Percentiles rank a stretch among this genome's conserved stretches.
phyloP scores from a whole-genome alignment of 257 asterid species.

The Nicotiana obtusifolia region DNA sequence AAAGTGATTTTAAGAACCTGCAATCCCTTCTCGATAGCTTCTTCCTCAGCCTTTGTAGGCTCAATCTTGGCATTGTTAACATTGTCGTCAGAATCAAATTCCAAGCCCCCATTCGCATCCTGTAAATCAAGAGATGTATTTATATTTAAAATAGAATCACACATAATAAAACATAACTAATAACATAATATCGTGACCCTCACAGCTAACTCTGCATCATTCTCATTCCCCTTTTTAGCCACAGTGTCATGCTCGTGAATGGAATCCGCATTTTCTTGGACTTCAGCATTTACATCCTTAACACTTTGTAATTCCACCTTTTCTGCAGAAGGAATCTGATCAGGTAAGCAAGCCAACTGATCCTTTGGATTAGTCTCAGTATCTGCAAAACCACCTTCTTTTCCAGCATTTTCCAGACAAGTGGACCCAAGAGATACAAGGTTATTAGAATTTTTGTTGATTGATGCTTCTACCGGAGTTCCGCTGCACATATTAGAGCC shows the following conservation, averaged over 20 bases:
- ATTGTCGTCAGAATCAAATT: slow-evolving; percentile 70
- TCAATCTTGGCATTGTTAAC: slow-evolving; percentile 63
- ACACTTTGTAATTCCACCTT: slow-evolving; percentile 51
- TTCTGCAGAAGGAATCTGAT: slow-evolving; percentile 57
- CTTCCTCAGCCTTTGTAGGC: slow-evolving; percentile 88
- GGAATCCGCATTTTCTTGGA: slow-evolving; percentile 31
- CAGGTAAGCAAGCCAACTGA: slow-evolving; percentile 56
- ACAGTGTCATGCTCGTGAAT: slow-evolving; percentile 23
- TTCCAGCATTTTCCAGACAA: slow-evolving; percentile 17
- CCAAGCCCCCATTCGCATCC: slow-evolving; percentile 64
- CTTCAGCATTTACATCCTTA: slow-evolving; percentile 56
- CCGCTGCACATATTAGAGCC: slow-evolving; percentile 25
- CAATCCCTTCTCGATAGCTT: slow-evolving; percentile 85
- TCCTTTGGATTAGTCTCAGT: slow-evolving; percentile 30
- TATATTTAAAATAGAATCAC: neutral
- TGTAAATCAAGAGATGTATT: slow-evolving; percentile 18
- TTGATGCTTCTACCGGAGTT: slow-evolving; percentile 13
- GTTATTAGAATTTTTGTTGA: slow-evolving; percentile 19
- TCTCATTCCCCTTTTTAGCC: slow-evolving; percentile 37
- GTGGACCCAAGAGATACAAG: slow-evolving; percentile 18
- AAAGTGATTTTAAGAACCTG: slow-evolving; percentile 46
- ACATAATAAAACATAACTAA: neutral
- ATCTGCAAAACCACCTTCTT: slow-evolving; percentile 27
- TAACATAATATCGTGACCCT: slow-evolving; percentile 10
- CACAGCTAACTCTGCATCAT: slow-evolving; percentile 58